phyloP scores from a whole-genome alignment of 768 basidiomycete genomes.

The Dioszegia aurantiaca region DNA sequence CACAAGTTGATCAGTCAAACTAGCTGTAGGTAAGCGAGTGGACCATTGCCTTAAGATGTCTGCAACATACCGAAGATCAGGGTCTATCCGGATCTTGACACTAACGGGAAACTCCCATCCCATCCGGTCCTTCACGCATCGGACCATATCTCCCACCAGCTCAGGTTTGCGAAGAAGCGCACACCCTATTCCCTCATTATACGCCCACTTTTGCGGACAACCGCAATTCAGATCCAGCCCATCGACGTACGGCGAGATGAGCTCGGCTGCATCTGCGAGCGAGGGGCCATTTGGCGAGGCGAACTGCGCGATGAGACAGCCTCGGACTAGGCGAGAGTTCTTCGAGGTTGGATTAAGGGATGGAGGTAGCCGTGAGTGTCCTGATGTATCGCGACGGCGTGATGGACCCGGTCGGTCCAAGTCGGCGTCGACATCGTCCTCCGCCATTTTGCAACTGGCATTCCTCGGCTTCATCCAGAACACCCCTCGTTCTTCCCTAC shows the following conservation, averaged over 20 bases:
- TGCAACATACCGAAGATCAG: constrained; percentile 50
- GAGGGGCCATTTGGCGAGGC: constrained; percentile 54
- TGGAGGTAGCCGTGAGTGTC: constrained; percentile 28
- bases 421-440: neutral
- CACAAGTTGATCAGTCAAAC: constrained; percentile 54
- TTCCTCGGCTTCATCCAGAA: constrained; percentile 51
- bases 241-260: constrained; percentile 55
- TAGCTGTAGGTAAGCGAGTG: constrained; percentile 19
- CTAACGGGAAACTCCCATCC: constrained; percentile 56
- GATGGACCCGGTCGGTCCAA: constrained; percentile 5
- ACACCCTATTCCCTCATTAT: constrained; percentile 56
- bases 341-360: constrained; percentile 27
- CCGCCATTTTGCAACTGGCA: neutral
- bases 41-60: too few relatives aligned
- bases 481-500: constrained; percentile 53
- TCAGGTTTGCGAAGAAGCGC: constrained; percentile 56
- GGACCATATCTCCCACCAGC: constrained; percentile 55
- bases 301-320: constrained; percentile 56
- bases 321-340: constrained; percentile 48
- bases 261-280: constrained; percentile 56
- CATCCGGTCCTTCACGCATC: constrained; percentile 53
- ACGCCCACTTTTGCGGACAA: constrained; percentile 57
- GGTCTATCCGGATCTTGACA: constrained; percentile 57
- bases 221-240: constrained; percentile 58
- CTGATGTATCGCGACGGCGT: constrained; percentile 7